Evolutionary conservation across 2,329 filamentous ascomycete species (phyloP).

Genomic region (Pezicula rhizophila): DNA sequence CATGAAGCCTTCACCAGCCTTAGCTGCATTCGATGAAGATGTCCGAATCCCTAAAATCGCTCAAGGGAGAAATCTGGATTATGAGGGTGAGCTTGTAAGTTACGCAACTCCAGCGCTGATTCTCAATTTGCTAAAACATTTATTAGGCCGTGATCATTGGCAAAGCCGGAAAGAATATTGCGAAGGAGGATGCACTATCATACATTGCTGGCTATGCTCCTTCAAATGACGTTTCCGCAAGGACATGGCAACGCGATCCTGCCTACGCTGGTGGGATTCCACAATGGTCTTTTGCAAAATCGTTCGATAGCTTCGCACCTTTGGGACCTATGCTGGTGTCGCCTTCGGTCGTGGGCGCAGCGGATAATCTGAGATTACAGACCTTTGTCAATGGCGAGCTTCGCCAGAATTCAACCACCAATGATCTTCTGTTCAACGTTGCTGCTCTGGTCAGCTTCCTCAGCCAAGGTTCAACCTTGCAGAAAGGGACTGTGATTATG

Average conservation of each 20-base stretch:
- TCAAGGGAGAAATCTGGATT: constrained; percentile 39
- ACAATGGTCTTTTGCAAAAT: constrained; percentile 39
- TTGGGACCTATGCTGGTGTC: constrained; percentile 36
- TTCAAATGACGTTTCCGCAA: constrained; percentile 49
- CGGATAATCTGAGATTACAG: constrained; percentile 19
- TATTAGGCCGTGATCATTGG: constrained; percentile 42
- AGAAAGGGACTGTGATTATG: constrained; percentile 42
- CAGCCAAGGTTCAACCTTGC: constrained; percentile 41
- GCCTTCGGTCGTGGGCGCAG: constrained; percentile 5
- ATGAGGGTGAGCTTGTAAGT: constrained; percentile 34
- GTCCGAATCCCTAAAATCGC: constrained; percentile 42
- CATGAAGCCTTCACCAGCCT: constrained; percentile 39
- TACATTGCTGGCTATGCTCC: constrained; percentile 34
- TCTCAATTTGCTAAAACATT: background rate
- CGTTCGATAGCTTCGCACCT: constrained; percentile 39
- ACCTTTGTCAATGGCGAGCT: constrained; percentile 38
- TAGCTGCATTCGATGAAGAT: constrained; percentile 28
- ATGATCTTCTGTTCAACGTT: constrained; percentile 43
- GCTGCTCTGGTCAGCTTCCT: constrained; percentile 39
- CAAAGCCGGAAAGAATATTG: constrained; percentile 27
- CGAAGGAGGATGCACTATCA: constrained; percentile 7
- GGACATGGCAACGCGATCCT: constrained; percentile 48
- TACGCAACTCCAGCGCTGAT: background rate
- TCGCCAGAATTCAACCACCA: constrained; percentile 33
- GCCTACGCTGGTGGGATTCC: constrained; percentile 29